A percentile compares a stretch with the other conserved stretches of the same genome.
phyloP scores from a whole-genome alignment of 352 stramenopile species.

The Poterioochromonas sp. region DNA sequence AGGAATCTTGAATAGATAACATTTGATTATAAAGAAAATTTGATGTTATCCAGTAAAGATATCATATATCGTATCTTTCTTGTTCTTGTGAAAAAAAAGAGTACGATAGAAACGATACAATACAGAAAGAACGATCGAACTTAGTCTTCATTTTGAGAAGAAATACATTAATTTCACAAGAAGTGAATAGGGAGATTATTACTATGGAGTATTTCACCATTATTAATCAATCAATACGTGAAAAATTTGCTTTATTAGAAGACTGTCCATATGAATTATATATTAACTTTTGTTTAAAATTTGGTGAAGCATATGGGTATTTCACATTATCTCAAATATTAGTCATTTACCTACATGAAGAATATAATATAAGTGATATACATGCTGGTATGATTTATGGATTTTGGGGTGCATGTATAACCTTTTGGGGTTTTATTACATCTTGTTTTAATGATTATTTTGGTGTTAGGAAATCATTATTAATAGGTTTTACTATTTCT shows the following conservation, averaged over 20 bases:
- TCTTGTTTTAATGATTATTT: constrained; percentile 53
- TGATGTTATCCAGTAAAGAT: too few species aligned
- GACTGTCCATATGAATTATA: constrained; percentile 16
- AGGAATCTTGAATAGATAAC: too few species aligned
- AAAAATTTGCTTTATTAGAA: neutral
- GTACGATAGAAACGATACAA: too few species aligned
- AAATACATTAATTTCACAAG: too few species aligned
- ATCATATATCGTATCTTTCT: too few species aligned
- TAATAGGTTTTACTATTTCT: constrained; percentile 50
- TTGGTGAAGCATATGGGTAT: constrained; percentile 18
- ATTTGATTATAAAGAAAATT: too few species aligned
- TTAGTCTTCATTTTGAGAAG: too few species aligned
- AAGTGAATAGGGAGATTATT: too few species aligned
- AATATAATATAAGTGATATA: constrained; percentile 53
- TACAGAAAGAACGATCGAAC: too few species aligned
- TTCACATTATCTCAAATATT: constrained; percentile 30
- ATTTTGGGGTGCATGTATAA: constrained; percentile 52
- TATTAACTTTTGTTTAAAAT: constrained; percentile 16
- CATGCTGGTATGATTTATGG: constrained; percentile 54
- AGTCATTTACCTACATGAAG: constrained; percentile 36
- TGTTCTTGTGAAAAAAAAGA: too few species aligned
- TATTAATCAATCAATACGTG: too few species aligned
- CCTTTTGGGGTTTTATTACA: constrained; percentile 54
- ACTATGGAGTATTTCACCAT: too few species aligned
- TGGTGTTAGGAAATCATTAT: constrained; percentile 50